Evolutionary conservation across 2,329 filamentous ascomycete genomes (phyloP).

Genomic region (Hypoxylon sp.): DNA sequence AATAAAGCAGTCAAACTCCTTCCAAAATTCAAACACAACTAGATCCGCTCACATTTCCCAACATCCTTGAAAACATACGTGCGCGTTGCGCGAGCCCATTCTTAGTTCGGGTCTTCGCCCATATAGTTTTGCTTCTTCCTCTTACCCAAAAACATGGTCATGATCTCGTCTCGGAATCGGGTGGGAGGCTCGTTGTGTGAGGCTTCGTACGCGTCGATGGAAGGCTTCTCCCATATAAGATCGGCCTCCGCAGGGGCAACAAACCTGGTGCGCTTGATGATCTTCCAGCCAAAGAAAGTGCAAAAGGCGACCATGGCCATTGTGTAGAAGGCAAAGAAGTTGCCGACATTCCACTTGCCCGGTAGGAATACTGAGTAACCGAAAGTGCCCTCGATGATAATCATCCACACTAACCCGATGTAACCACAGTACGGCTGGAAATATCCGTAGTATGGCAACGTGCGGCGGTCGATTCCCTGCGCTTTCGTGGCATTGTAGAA

Average conservation of each 20-base stretch:
- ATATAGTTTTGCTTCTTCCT: slow-evolving; percentile 47
- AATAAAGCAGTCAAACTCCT: background rate
- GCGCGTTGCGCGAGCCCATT: background rate
- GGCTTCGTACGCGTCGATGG: slow-evolving; percentile 69
- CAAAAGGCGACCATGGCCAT: slow-evolving; percentile 64
- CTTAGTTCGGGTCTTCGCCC: slow-evolving; percentile 45
- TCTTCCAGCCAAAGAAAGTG: slow-evolving; percentile 74
- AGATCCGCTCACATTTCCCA: background rate
- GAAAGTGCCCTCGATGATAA: slow-evolving; percentile 64
- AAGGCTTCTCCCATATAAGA: slow-evolving; percentile 71
- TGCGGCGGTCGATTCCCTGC: slow-evolving; percentile 66
- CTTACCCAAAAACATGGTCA: slow-evolving; percentile 57
- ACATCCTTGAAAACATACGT: background rate
- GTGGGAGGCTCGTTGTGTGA: slow-evolving; percentile 61
- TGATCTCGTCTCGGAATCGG: slow-evolving; percentile 64
- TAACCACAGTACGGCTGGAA: slow-evolving; percentile 72
- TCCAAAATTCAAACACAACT: slow-evolving; percentile 14
- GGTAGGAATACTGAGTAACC: slow-evolving; percentile 68
- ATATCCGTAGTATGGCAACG: slow-evolving; percentile 70
- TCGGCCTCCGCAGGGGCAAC: slow-evolving; percentile 69
- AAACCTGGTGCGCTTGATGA: slow-evolving; percentile 71
- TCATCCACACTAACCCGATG: slow-evolving; percentile 61
- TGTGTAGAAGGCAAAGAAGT: slow-evolving; percentile 65
- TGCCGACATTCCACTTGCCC: slow-evolving; percentile 54
- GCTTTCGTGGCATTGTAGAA: slow-evolving; percentile 69